Evolutionary conservation across 2,329 filamentous ascomycete species (phyloP).

Genomic region (Periconia digitata): DNA sequence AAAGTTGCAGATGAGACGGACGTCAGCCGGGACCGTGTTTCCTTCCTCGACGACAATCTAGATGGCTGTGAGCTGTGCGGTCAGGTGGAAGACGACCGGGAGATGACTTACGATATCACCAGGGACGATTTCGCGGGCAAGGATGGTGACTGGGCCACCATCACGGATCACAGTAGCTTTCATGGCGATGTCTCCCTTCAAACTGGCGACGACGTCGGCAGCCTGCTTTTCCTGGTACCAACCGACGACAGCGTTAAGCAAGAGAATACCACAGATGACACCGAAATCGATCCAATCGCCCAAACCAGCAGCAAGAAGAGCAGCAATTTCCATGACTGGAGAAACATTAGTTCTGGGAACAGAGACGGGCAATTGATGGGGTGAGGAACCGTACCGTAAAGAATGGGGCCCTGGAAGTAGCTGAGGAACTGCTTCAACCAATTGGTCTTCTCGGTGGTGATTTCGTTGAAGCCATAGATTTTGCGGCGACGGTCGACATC

Average conservation of each 20-base stretch:
- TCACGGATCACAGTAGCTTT: constrained; percentile 69
- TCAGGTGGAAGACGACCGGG: constrained; percentile 28
- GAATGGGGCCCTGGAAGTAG: constrained; percentile 75
- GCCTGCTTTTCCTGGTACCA: constrained; percentile 84
- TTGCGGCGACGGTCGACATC: constrained; percentile 68
- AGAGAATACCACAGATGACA: constrained; percentile 74
- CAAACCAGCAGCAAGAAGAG: constrained; percentile 72
- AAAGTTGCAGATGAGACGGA: constrained; percentile 73
- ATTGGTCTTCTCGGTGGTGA: constrained; percentile 74
- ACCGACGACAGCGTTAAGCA: constrained; percentile 75
- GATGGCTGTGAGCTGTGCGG: constrained; percentile 1
- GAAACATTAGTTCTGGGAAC: constrained; percentile 8
- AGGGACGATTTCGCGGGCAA: constrained; percentile 73
- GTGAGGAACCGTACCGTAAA: constrained; percentile 64
- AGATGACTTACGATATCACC: constrained; percentile 68
- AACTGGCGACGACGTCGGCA: constrained; percentile 71
- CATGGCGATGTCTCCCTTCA: constrained; percentile 80
- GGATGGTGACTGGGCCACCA: constrained; percentile 67
- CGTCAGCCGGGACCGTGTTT: constrained; percentile 68
- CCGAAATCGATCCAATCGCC: constrained; percentile 74
- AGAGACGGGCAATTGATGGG: constrained; percentile 9
- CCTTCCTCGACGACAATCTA: constrained; percentile 75
- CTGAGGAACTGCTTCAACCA: constrained; percentile 72
- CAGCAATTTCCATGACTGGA: constrained; percentile 76
- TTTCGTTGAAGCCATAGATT: constrained; percentile 70